Evolutionary conservation across 1,284 basidiomycete species (phyloP), one percentile per base, ranked within the genome.

Genomic region (Boletus semigastroideus): DNA sequence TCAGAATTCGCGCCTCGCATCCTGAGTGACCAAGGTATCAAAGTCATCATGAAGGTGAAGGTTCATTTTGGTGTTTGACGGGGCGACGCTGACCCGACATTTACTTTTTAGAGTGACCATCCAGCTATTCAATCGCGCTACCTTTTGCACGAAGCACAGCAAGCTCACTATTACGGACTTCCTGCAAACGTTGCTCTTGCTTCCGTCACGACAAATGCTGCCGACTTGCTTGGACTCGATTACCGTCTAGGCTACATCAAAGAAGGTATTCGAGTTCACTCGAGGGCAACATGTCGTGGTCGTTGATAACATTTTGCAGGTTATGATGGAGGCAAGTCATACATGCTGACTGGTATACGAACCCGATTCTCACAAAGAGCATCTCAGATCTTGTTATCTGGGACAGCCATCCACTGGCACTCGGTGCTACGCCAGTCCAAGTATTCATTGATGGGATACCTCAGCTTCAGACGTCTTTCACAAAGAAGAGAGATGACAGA

Each of bases 341-440:
- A 7, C 14, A 2, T 37, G 2, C 12, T 13, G 1, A 14, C 20
- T 31, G 10, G 42, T 1, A 36, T 49, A 43, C 13, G 30, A 10
- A 6, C 2, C 27, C 27, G 5, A 41, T 48, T 43, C 34, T 54
- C 22, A 53, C 34, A 31, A 14, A 16, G 22, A 27, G 4, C 2
- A 33, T 64, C 62, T 70, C 52, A 83, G 89, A 94, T 67, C 59
- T 95, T n/a, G 90, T 94, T 16, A 76, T 95, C 5, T 95, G 93
- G 92, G 90, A 94, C 59, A 86, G 83, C 20, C 92, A 93, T 69
- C 92, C 92, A 0, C 78, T 95, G 27, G 73, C 83, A 0, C 75
- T 94, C 4, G 86, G 86, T 10, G 81, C 75, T 61, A 90, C 80
- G 61, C 93, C 81, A 62, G 80, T 71, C 33, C 84, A 88, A 63